These are phyloP conservation scores for Pseudogymnoascus sp. DNA, from an alignment of 2,329 filamentous ascomycete species.

Conservation along the genomic window DNA sequence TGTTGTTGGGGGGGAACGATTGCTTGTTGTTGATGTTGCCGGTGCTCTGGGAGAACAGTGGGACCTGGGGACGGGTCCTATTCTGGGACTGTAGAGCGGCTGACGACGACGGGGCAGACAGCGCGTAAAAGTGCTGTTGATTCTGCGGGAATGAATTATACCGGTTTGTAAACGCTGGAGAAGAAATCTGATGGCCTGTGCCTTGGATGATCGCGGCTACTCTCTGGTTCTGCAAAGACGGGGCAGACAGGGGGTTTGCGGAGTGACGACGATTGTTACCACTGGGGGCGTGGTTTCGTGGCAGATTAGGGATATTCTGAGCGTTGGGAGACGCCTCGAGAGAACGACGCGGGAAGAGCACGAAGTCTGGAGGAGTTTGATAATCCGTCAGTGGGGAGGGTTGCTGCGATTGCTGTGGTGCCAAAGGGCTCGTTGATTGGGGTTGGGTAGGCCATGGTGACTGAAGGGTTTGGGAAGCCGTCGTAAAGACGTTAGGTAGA, in stretches of 20 bases:
- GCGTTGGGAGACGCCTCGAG: slow-evolving; percentile 26
- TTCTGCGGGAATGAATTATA: slow-evolving; percentile 46
- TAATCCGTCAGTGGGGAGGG: slow-evolving; percentile 27
- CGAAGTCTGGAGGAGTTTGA: slow-evolving; percentile 61
- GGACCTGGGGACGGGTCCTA: slow-evolving; percentile 58
- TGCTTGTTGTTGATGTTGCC: slow-evolving; percentile 34
- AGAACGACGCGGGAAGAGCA: slow-evolving; percentile 50
- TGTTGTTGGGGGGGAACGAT: slow-evolving; percentile 31
- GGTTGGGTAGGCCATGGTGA: slow-evolving; percentile 11
- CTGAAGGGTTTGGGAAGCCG: slow-evolving; percentile 31
- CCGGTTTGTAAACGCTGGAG: slow-evolving; percentile 48
- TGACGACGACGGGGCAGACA: slow-evolving; percentile 55
- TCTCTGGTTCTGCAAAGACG: slow-evolving; percentile 48
- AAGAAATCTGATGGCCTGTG: slow-evolving; percentile 45
- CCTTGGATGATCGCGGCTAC: slow-evolving; percentile 51
- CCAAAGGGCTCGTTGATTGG: slow-evolving; percentile 11
- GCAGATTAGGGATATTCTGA: slow-evolving; percentile 28
- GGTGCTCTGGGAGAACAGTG: slow-evolving; percentile 57
- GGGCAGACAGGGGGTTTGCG: slow-evolving; percentile 43
- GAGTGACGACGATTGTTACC: slow-evolving; percentile 42
- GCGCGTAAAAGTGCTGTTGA: slow-evolving; percentile 55
- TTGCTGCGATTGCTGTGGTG: slow-evolving; percentile 21
- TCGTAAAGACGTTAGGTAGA: slow-evolving; percentile 35
- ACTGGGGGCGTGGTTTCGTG: slow-evolving; percentile 30
- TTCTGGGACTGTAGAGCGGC: slow-evolving; percentile 46